Evolutionary conservation across 2,329 filamentous ascomycete genomes (phyloP).

Genomic region (Colletotrichum phormii): DNA sequence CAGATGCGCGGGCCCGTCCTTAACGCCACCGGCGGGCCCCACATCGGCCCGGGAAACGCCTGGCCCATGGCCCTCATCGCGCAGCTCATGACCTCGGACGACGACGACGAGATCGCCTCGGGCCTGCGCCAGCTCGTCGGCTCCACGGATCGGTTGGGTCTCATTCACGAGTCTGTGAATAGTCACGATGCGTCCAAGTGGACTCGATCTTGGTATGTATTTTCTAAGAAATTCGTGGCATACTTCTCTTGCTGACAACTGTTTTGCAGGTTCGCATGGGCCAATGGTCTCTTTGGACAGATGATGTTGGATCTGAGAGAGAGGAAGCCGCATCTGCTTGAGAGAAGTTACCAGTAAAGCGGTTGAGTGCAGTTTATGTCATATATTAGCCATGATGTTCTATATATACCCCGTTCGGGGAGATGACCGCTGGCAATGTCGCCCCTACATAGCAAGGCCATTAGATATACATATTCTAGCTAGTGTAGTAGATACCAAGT

Average conservation of each 20-base stretch:
- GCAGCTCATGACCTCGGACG: slow-evolving; percentile 80
- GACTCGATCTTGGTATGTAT: slow-evolving; percentile 57
- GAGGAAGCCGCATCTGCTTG: slow-evolving; percentile 75
- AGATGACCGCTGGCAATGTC: no score
- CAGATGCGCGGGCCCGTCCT: slow-evolving; percentile 67
- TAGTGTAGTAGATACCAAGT: not conserved
- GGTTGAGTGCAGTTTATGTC: not conserved
- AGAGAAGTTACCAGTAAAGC: slow-evolving; percentile 58
- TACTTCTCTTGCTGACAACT: not conserved
- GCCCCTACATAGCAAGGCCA: no score
- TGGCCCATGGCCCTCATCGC: slow-evolving; percentile 92
- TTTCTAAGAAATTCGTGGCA: not conserved
- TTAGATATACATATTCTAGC: not conserved
- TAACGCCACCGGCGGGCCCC: slow-evolving; percentile 64
- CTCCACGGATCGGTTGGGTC: slow-evolving; percentile 76
- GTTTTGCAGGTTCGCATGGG: slow-evolving; percentile 83
- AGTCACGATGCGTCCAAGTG: slow-evolving; percentile 65
- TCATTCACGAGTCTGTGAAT: slow-evolving; percentile 85
- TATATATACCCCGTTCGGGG: not conserved
- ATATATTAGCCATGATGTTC: not conserved
- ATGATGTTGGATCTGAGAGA: slow-evolving; percentile 81
- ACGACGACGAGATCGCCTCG: slow-evolving; percentile 79
- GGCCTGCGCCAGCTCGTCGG: slow-evolving; percentile 74
- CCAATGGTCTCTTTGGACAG: slow-evolving; percentile 88
- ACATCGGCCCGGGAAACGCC: slow-evolving; percentile 73